These are phyloP conservation scores for Coemansia sp. DNA, from an alignment of 192 early-diverging fungal genomes.

Conservation along the genomic window DNA sequence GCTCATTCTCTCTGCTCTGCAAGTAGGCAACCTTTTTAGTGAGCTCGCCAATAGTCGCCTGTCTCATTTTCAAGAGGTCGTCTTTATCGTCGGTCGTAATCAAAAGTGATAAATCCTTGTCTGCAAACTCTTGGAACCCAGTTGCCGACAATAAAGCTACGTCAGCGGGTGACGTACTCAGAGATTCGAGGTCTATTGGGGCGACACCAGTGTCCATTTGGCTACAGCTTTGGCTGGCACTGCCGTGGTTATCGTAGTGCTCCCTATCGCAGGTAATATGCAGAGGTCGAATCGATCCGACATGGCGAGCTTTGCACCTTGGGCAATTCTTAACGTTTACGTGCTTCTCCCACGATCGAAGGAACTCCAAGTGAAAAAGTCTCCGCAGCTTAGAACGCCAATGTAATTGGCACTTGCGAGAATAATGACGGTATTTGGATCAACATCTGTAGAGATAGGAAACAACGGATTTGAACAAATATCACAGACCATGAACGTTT, in stretches of 20 bases:
- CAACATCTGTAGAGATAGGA: not conserved
- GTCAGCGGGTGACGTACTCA: not conserved
- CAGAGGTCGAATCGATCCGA: not conserved
- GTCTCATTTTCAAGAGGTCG: not conserved
- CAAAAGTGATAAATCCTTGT: too few species aligned
- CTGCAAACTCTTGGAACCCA: too few species aligned
- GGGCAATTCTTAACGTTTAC: not conserved
- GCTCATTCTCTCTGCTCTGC: not conserved
- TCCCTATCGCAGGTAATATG: not conserved
- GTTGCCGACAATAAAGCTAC: not conserved
- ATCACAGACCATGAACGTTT: not conserved
- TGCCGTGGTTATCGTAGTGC: not conserved
- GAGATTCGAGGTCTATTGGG: too few species aligned
- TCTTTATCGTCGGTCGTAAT: too few species aligned
- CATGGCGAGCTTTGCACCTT: not conserved
- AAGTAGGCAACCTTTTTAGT: too few species aligned
- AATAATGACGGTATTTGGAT: not conserved
- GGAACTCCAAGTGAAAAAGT: not conserved
- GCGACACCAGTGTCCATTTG: not conserved
- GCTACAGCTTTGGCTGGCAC: not conserved
- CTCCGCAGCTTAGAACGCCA: not conserved
- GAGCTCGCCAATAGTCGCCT: not conserved
- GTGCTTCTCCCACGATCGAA: not conserved
- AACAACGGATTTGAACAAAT: not conserved
- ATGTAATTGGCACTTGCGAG: not conserved